phyloP scores from a whole-genome alignment of 2,329 filamentous ascomycete genomes.

The Plenodomus lindquistii region DNA sequence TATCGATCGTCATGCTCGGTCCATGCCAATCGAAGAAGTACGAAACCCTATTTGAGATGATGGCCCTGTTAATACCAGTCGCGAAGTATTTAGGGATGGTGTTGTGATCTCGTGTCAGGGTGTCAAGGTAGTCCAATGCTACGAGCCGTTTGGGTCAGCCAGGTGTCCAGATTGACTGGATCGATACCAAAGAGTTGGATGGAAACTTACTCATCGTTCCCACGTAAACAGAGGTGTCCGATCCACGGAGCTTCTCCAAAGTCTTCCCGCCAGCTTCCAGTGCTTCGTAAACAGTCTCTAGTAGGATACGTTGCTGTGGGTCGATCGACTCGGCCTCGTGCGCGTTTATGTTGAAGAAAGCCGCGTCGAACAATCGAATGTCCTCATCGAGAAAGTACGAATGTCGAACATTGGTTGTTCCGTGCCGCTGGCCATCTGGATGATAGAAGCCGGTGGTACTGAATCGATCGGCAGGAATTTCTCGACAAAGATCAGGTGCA shows the following conservation, averaged over 20 bases:
- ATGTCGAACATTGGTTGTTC: constrained; percentile 34
- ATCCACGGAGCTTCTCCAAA: constrained; percentile 32
- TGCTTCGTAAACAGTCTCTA: constrained; percentile 44
- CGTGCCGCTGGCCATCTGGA: constrained; percentile 25
- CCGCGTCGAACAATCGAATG: constrained; percentile 31
- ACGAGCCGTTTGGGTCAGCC: no score
- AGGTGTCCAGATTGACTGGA: no score
- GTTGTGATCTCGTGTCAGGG: constrained; percentile 26
- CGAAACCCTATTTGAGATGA: constrained; percentile 44
- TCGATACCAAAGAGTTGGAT: no score
- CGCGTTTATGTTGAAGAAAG: constrained; percentile 35
- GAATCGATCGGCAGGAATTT: constrained; percentile 35
- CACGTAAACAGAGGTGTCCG: constrained; percentile 31
- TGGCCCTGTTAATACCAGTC: constrained; percentile 24
- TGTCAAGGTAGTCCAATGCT: constrained; percentile 31
- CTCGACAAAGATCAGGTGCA: constrained; percentile 32
- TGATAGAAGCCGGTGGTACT: constrained; percentile 32
- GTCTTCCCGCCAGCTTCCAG: constrained; percentile 46
- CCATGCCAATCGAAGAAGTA: constrained; percentile 45
- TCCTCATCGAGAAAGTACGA: constrained; percentile 23
- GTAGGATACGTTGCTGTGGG: constrained; percentile 38
- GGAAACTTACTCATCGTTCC: constrained; percentile 24
- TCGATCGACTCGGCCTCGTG: constrained; percentile 35
- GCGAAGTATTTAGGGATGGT: constrained; percentile 16
- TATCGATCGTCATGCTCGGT: constrained; percentile 45